A percentile compares a stretch with the other conserved stretches of the same genome.
Conservation (phyloP, 106 monocot species). For the Allium fistulosum region DNA sequence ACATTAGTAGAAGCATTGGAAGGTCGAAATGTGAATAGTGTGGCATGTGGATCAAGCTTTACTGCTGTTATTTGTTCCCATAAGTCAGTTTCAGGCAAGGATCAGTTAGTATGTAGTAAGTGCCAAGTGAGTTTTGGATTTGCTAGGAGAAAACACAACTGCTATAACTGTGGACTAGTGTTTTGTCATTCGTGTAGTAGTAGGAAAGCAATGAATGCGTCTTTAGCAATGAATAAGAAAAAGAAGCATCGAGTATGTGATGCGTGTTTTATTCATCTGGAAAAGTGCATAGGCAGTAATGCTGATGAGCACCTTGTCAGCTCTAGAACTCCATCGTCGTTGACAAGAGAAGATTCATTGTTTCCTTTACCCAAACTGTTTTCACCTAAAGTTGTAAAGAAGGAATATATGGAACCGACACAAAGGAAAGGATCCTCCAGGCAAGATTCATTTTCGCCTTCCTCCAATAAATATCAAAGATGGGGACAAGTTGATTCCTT, state of each 20-base stretch:
- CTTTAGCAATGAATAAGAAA: conserved; percentile 42
- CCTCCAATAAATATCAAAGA: not conserved
- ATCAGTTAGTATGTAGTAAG: conserved; percentile 48
- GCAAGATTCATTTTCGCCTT: conserved; percentile 3
- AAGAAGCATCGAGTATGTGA: conserved; percentile 66
- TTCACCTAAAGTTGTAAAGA: conserved; percentile 26
- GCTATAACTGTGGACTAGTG: conserved; percentile 64
- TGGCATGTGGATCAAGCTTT: conserved; percentile 62
- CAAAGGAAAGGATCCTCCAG: conserved; percentile 8
- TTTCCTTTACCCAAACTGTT: conserved; percentile 22
- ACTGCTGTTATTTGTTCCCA: conserved; percentile 57
- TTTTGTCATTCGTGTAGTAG: conserved; percentile 79
- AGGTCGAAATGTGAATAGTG: conserved; percentile 35
- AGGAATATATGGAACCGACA: conserved; percentile 12
- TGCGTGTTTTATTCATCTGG: conserved; percentile 43
- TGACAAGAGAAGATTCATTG: conserved; percentile 19
- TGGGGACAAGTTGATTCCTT: not conserved
- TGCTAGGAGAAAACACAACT: conserved; percentile 69
- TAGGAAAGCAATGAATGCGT: conserved; percentile 44
- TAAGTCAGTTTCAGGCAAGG: conserved; percentile 37
- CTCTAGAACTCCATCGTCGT: conserved; percentile 9
- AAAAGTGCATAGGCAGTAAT: conserved; percentile 8
- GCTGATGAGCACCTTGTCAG: not conserved
- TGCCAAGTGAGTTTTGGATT: conserved; percentile 68
- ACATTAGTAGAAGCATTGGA: conserved; percentile 48